Conservation (phyloP, 2,329 filamentous ascomycete species). For the Ceratocystis ficicola region DNA sequence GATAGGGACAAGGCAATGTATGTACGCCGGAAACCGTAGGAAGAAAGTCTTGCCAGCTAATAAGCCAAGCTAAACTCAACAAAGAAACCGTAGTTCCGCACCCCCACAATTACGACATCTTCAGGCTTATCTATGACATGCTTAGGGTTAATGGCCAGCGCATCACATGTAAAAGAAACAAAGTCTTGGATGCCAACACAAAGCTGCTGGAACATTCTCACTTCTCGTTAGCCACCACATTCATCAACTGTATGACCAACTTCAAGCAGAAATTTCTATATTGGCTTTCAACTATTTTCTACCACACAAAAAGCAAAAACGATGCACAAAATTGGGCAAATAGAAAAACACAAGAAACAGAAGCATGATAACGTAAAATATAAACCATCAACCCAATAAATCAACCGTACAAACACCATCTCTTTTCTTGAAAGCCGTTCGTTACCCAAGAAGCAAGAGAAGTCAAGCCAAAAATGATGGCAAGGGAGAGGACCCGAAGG, state of each 20-base stretch:
- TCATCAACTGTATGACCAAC: too few relatives aligned
- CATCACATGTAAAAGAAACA: neutral
- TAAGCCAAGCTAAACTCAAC: too few relatives aligned
- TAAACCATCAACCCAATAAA: conserved; percentile 6
- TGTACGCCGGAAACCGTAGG: conserved; percentile 12
- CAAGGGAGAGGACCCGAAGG: conserved; percentile 8
- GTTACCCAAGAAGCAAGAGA: neutral
- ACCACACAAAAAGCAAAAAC: neutral
- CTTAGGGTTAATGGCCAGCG: neutral
- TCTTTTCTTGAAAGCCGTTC: neutral
- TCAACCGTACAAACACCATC: conserved; percentile 1
- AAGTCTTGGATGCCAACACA: neutral
- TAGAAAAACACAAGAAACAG: neutral
- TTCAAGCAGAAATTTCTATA: neutral
- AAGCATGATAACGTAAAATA: neutral
- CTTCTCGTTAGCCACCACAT: neutral
- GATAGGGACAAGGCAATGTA: neutral
- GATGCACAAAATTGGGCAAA: too few relatives aligned
- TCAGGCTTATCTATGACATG: neutral
- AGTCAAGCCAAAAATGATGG: conserved; percentile 3
- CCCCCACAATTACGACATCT: neutral
- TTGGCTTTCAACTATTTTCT: neutral
- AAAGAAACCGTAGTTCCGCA: too few relatives aligned
- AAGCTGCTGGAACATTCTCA: neutral
- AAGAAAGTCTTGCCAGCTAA: neutral